phyloP scores from a whole-genome alignment of 2,329 filamentous ascomycete species.

The Ascomycota sp. region DNA sequence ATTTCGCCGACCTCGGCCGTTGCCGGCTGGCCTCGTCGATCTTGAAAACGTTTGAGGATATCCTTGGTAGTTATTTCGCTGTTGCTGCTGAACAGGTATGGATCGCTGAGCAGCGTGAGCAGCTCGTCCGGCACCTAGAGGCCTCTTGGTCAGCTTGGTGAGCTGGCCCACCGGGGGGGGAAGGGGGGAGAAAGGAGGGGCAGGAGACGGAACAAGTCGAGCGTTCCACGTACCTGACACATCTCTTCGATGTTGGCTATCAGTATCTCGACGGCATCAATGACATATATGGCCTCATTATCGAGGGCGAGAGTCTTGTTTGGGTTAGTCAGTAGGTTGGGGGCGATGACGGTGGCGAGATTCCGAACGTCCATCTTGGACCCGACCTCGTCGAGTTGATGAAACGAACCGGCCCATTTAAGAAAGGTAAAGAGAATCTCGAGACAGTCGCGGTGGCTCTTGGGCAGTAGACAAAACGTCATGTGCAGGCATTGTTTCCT shows the following conservation, averaged over 20 bases:
- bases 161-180: no score
- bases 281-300: conserved; percentile 77
- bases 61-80: conserved; percentile 92
- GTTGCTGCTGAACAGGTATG: conserved; percentile 57
- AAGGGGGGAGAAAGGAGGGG: no score
- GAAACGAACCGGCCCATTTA: conserved; percentile 94
- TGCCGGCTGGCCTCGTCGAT: conserved; percentile 43
- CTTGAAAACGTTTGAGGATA: conserved; percentile 81
- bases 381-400: conserved; percentile 86
- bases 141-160: no score
- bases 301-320: conserved; percentile 49
- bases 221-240: conserved; percentile 59
- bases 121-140: conserved; percentile 78
- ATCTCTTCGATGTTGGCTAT: conserved; percentile 91
- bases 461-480: conserved; percentile 79
- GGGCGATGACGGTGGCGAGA: conserved; percentile 88
- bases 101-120: conserved; percentile 67
- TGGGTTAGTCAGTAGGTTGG: conserved; percentile 70
- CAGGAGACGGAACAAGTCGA: no score
- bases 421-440: conserved; percentile 92
- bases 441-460: conserved; percentile 78
- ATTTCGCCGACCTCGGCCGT: conserved; percentile 37
- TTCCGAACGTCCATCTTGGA: conserved; percentile 99
- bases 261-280: conserved; percentile 77
- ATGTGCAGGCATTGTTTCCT: conserved; percentile 74